phyloP scores from a whole-genome alignment of 1,139 yeast species.

The Zygoascus hellenicus region DNA sequence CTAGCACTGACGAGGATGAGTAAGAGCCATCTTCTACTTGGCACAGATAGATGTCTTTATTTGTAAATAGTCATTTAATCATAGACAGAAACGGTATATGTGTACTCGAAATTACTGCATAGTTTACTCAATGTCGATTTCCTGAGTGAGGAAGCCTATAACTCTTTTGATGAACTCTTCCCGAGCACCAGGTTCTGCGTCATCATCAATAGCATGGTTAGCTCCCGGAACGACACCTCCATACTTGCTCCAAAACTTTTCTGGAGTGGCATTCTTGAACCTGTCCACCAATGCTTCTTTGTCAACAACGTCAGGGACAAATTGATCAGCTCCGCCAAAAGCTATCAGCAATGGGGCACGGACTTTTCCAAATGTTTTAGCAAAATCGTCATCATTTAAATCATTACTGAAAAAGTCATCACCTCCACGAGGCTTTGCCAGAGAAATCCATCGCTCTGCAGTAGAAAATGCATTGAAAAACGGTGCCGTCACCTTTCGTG shows the following conservation, averaged over 20 bases:
- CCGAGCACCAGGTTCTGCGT: slow-evolving; percentile 1
- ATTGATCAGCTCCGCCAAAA: slow-evolving; percentile 59
- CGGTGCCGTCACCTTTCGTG: slow-evolving; percentile 41
- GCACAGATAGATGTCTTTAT: not conserved
- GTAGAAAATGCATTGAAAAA: slow-evolving; percentile 52
- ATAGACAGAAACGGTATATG: not conserved
- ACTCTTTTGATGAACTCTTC: slow-evolving; percentile 8
- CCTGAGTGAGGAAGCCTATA: slow-evolving; percentile 1
- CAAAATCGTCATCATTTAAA: slow-evolving; percentile 40
- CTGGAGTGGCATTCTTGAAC: slow-evolving; percentile 44
- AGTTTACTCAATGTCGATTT: not conserved
- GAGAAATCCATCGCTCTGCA: slow-evolving; percentile 65
- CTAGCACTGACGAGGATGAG: slow-evolving; percentile 82
- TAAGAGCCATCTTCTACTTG: slow-evolving; percentile 26
- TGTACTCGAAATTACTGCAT: not conserved
- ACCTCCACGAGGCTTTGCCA: slow-evolving; percentile 55
- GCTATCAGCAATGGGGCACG: slow-evolving; percentile 40
- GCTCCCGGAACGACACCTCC: slow-evolving; percentile 59
- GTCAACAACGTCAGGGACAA: slow-evolving; percentile 49
- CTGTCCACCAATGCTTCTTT: slow-evolving; percentile 42
- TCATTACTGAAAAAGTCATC: slow-evolving; percentile 77
- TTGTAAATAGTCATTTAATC: not conserved
- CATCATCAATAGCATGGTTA: slow-evolving; percentile 42
- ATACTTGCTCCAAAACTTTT: slow-evolving; percentile 46
- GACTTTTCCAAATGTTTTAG: slow-evolving; percentile 52